phyloP scores from a whole-genome alignment of 805 yeast species.

The Tetrapisispora iriomotensis region DNA sequence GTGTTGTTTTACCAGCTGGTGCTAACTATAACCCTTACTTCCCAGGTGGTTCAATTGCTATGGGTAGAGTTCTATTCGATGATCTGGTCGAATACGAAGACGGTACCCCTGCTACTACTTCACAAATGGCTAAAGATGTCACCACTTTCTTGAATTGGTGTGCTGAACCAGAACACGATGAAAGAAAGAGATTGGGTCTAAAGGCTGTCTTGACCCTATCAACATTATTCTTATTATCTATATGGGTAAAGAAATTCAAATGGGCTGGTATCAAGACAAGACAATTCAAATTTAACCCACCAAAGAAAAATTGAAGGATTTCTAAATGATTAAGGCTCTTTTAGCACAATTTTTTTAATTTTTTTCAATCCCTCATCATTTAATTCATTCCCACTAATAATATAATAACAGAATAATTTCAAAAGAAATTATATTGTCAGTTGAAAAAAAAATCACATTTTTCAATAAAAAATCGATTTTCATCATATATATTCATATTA shows the following conservation, averaged over 20 bases:
- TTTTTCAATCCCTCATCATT: too few relatives aligned
- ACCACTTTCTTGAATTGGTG: constrained; percentile 96
- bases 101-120: constrained; percentile 96
- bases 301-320: constrained; percentile 36
- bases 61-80: constrained; percentile 97
- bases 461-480: constrained; percentile 2
- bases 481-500: constrained; percentile 4
- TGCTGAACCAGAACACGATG: constrained; percentile 96
- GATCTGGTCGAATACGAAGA: constrained; percentile 97
- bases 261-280: constrained; percentile 95
- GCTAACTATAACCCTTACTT: constrained; percentile 98
- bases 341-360: too few relatives aligned
- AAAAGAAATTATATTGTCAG: too few relatives aligned
- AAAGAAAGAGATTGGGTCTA: constrained; percentile 92
- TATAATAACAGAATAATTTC: too few relatives aligned
- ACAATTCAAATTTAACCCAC: constrained; percentile 87
- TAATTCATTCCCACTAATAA: too few relatives aligned
- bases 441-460: too few relatives aligned
- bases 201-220: constrained; percentile 80
- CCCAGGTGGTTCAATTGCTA: constrained; percentile 99
- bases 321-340: not conserved
- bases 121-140: constrained; percentile 99
- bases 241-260: constrained; percentile 95
- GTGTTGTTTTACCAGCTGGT: constrained; percentile 87
- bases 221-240: constrained; percentile 66